These are phyloP conservation scores for Xylariales sp. DNA, from an alignment of 2,329 filamentous ascomycete genomes.

Conservation along the genomic window DNA sequence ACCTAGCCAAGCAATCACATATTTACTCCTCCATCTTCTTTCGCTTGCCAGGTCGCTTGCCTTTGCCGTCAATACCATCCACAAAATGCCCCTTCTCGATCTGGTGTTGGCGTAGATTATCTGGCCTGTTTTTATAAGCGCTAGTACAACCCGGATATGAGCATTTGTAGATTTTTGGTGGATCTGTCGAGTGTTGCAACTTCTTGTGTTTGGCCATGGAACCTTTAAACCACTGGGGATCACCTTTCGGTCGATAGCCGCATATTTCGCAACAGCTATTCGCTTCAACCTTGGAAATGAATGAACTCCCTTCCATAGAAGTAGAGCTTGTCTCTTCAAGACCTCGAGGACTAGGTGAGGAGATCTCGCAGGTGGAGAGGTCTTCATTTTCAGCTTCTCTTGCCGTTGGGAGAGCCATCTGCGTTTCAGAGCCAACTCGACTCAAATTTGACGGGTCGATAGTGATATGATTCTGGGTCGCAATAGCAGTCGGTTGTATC, in stretches of 20 bases:
- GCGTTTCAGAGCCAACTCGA: conserved; percentile 9
- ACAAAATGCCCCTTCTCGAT: conserved; percentile 52
- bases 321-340: background rate
- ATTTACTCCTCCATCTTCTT: conserved; percentile 34
- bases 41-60: conserved; percentile 39
- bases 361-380: no score
- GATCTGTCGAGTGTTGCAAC: conserved; percentile 44
- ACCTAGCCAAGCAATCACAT: no score
- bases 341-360: no score
- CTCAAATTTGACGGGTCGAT: conserved; percentile 12
- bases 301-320: background rate
- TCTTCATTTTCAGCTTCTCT: no score
- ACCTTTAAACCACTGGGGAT: conserved; percentile 54
- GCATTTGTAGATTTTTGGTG: conserved; percentile 48
- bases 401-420: no score
- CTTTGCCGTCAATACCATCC: conserved; percentile 31
- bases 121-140: conserved; percentile 50
- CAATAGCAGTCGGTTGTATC: background rate
- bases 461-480: conserved; percentile 2
- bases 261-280: conserved; percentile 46
- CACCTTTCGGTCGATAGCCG: conserved; percentile 50
- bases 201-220: conserved; percentile 57
- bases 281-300: conserved; percentile 32
- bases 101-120: conserved; percentile 53
- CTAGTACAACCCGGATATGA: conserved; percentile 49